Percentiles rank a stretch among this genome's conserved stretches.
These are phyloP conservation scores for Capniomyces stellatus DNA, from an alignment of 371 early-diverging fungal genomes.

Conservation along the genomic window DNA sequence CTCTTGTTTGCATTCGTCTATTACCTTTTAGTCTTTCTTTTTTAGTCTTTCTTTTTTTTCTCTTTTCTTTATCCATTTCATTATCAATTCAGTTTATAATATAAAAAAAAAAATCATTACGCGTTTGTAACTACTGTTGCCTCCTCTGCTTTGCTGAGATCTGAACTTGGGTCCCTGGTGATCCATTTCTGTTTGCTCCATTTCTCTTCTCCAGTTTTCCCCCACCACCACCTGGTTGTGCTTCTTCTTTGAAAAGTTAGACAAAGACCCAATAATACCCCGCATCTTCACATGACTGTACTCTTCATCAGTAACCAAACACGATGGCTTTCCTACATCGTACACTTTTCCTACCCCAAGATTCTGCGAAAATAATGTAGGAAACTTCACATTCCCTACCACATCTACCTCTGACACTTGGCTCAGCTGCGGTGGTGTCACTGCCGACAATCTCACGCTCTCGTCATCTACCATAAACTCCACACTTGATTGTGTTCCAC, in stretches of 20 bases:
- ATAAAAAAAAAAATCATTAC: neutral
- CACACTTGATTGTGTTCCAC: neutral
- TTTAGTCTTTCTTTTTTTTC: no score
- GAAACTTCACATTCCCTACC: neutral
- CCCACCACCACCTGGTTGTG: constrained; percentile 22
- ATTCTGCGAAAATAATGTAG: neutral
- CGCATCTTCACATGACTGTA: constrained; percentile 48
- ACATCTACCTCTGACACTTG: neutral
- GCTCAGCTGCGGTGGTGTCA: neutral
- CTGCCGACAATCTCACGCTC: constrained; percentile 5
- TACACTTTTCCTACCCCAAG: neutral
- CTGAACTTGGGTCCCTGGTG: neutral
- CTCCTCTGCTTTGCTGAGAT: neutral
- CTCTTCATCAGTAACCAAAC: constrained; percentile 27
- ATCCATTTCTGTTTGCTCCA: neutral
- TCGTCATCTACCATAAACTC: constrained; percentile 11
- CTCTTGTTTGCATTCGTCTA: no score
- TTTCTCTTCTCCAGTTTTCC: neutral
- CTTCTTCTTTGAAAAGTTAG: constrained; percentile 32
- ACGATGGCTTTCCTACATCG: neutral
- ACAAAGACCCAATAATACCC: constrained; percentile 27
- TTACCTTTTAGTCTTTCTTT: no score
- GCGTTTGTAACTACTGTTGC: neutral
- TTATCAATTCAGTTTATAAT: neutral
- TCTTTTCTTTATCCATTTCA: no score